Conservation (phyloP, 192 early-diverging fungal species). For the Phycomyces nitens region DNA sequence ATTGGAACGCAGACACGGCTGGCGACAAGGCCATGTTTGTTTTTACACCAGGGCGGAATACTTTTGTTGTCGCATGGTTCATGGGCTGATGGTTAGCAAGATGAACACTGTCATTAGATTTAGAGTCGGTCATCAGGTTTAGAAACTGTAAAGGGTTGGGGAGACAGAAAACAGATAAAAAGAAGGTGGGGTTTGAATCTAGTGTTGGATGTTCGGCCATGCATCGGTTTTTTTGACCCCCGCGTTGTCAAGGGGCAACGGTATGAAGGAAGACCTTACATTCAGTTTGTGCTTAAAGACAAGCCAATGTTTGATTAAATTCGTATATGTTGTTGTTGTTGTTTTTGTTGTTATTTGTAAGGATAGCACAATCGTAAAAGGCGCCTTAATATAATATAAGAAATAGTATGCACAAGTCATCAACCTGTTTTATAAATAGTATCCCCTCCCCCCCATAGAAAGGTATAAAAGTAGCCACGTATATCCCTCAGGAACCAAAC, state of each 20-base stretch:
- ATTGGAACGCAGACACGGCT: constrained; percentile 27
- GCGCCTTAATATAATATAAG: not conserved
- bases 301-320: too few species aligned
- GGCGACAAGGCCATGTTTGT: constrained; percentile 15
- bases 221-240: not conserved
- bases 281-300: too few species aligned
- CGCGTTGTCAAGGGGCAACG: constrained; percentile 10
- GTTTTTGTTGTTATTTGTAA: too few species aligned
- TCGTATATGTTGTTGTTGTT: too few species aligned
- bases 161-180: not conserved
- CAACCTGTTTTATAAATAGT: too few species aligned
- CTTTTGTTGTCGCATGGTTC: not conserved
- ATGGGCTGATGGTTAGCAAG: too few species aligned
- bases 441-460: too few species aligned
- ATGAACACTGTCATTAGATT: not conserved
- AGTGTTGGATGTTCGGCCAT: constrained; percentile 2
- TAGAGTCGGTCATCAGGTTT: not conserved
- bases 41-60: not conserved
- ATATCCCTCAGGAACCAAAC: too few species aligned
- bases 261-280: not conserved
- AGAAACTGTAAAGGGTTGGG: constrained; percentile 2
- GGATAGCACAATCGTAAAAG: too few species aligned
- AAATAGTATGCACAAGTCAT: not conserved
- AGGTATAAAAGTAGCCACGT: too few species aligned
- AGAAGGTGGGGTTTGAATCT: not conserved